These are phyloP conservation scores for Rusavskia elegans DNA, from an alignment of 495 filamentous ascomycete species.

Conservation along the genomic window DNA sequence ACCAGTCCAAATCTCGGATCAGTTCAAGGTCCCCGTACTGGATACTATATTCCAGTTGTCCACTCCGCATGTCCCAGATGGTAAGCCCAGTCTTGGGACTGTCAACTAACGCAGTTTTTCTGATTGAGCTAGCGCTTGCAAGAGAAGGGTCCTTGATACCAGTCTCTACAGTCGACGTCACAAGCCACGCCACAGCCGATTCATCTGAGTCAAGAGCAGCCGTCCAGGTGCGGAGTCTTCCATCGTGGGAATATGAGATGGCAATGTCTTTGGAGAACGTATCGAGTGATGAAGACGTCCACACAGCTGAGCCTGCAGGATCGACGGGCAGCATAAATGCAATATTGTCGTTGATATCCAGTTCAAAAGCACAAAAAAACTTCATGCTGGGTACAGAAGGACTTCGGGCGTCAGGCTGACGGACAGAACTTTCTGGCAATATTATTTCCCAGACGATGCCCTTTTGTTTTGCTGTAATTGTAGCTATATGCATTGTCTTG, in stretches of 20 bases:
- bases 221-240: slow-evolving; percentile 72
- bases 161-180: slow-evolving; percentile 71
- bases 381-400: slow-evolving; percentile 27
- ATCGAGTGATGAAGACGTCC: slow-evolving; percentile 70
- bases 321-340: slow-evolving; percentile 80
- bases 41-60: slow-evolving; percentile 66
- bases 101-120: slow-evolving; percentile 76
- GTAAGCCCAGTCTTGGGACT: slow-evolving; percentile 57
- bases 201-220: slow-evolving; percentile 48
- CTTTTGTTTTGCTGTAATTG: slow-evolving; percentile 64
- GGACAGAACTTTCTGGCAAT: slow-evolving; percentile 23
- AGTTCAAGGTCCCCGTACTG: slow-evolving; percentile 55
- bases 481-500: slow-evolving; percentile 49
- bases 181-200: slow-evolving; percentile 58
- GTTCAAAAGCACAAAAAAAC: slow-evolving; percentile 56
- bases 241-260: slow-evolving; percentile 66
- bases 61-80: slow-evolving; percentile 80
- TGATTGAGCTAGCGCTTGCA: slow-evolving; percentile 71
- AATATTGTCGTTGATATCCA: slow-evolving; percentile 58
- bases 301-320: slow-evolving; percentile 58
- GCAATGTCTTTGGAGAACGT: slow-evolving; percentile 78
- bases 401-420: slow-evolving; percentile 11
- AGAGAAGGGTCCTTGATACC: slow-evolving; percentile 56
- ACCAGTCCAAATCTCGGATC: slow-evolving; percentile 87
- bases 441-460: slow-evolving; percentile 76